These are phyloP conservation scores for Kalaharituber pfeilii DNA, from an alignment of 2,329 filamentous ascomycete species.

Conservation along the genomic window DNA sequence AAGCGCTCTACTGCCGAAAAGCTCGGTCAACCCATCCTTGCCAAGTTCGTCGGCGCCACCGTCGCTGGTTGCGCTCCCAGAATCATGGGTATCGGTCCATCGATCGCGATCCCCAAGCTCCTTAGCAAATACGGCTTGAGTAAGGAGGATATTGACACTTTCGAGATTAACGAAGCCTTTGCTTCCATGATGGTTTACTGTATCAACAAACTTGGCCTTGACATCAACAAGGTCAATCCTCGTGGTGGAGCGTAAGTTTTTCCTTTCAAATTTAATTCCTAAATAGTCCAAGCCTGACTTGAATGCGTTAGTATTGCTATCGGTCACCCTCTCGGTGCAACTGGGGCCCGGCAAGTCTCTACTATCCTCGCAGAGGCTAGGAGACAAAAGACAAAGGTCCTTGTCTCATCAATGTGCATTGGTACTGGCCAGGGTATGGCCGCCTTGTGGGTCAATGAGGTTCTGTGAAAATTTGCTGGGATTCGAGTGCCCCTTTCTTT, in stretches of 20 bases:
- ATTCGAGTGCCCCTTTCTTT: no score
- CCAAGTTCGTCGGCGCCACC: conserved; percentile 85
- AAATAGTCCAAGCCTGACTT: not conserved
- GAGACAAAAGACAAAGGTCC: conserved; percentile 71
- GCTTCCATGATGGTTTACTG: conserved; percentile 97
- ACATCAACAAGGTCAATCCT: conserved; percentile 62
- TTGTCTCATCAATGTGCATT: conserved; percentile 62
- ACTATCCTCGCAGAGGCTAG: conserved; percentile 75
- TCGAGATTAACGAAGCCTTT: conserved; percentile 96
- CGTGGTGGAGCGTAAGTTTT: conserved; percentile 45
- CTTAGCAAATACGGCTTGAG: conserved; percentile 60
- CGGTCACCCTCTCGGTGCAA: conserved; percentile 65
- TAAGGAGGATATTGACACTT: conserved; percentile 68
- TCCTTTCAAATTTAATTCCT: not conserved
- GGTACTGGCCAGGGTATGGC: conserved; percentile 54
- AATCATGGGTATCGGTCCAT: conserved; percentile 90
- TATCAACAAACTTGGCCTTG: conserved; percentile 51
- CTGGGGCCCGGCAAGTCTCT: conserved; percentile 65
- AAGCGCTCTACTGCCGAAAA: conserved; percentile 76
- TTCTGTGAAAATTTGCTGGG: no score
- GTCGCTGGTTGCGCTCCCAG: conserved; percentile 77
- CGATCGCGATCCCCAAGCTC: conserved; percentile 62
- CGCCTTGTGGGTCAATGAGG: conserved; percentile 46
- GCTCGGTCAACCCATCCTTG: conserved; percentile 77
- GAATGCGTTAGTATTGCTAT: conserved; percentile 43